A percentile compares a stretch with the other conserved stretches of the same genome.
Evolutionary conservation across 2,329 filamentous ascomycete species (phyloP).

Genomic region (Dactylonectria estremocensis): DNA sequence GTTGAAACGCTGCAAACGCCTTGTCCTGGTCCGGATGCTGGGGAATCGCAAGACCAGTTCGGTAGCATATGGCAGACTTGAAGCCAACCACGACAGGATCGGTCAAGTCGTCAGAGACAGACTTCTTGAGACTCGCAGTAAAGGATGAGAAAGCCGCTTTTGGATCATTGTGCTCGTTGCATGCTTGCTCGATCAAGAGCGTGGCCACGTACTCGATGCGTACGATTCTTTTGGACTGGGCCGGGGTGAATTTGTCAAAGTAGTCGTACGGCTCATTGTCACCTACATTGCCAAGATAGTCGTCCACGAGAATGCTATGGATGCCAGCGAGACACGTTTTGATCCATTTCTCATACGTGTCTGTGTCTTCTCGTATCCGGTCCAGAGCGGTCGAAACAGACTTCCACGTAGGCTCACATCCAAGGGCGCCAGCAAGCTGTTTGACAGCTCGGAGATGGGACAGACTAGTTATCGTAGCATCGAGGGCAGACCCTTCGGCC

Average conservation of each 20-base stretch:
- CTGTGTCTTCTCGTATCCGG: constrained; percentile 52
- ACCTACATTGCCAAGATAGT: constrained; percentile 73
- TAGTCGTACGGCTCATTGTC: constrained; percentile 72
- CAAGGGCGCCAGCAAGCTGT: constrained; percentile 76
- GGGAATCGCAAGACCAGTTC: constrained; percentile 78
- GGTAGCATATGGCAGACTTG: constrained; percentile 88
- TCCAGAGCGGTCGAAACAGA: constrained; percentile 62
- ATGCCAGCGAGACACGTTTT: constrained; percentile 78
- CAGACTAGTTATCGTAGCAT: constrained; percentile 73
- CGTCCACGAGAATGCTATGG: constrained; percentile 82
- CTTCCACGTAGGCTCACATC: constrained; percentile 74
- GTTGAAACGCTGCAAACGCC: constrained; percentile 56
- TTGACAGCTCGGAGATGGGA: constrained; percentile 78
- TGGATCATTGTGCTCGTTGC: constrained; percentile 49
- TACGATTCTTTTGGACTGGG: constrained; percentile 79
- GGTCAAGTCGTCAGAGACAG: constrained; percentile 70
- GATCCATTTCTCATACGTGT: constrained; percentile 70
- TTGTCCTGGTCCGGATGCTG: constrained; percentile 58
- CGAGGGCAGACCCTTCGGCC: constrained; percentile 77
- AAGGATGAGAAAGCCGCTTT: constrained; percentile 52
- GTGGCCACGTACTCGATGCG: constrained; percentile 82
- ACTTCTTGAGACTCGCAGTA: constrained; percentile 54
- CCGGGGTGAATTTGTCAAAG: constrained; percentile 76
- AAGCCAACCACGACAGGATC: constrained; percentile 83
- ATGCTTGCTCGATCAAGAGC: constrained; percentile 68